These are phyloP conservation scores for Pichia heedii DNA, from an alignment of 805 yeast genomes.

Conservation along the genomic window DNA sequence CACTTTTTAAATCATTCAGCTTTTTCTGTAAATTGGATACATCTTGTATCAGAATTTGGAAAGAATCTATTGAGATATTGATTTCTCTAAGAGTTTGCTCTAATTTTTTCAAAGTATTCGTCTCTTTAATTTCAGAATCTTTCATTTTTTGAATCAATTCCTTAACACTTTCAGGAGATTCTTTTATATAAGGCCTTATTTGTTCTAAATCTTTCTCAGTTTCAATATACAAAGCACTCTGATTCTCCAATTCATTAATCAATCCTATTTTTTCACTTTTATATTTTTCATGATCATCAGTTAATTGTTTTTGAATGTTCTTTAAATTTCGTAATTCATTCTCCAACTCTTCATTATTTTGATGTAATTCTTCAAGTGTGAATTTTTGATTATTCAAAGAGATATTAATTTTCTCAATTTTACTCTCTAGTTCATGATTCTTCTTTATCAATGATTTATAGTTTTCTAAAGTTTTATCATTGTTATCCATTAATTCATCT, in stretches of 20 bases:
- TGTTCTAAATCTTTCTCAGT: conserved; percentile 50
- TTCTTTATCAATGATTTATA: conserved; percentile 35
- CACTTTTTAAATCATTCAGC: conserved; percentile 42
- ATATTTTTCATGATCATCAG: conserved; percentile 54
- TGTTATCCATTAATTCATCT: conserved; percentile 48
- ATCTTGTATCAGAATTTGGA: conserved; percentile 43
- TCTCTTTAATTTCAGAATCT: conserved; percentile 33
- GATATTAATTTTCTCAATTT: conserved; percentile 13
- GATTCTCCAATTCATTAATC: conserved; percentile 51
- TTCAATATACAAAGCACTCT: conserved; percentile 47
- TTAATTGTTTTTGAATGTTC: conserved; percentile 50
- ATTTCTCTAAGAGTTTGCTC: conserved; percentile 44
- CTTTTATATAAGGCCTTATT: conserved; percentile 49
- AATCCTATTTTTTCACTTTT: conserved; percentile 52
- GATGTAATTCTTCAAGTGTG: conserved; percentile 34
- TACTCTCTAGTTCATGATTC: conserved; percentile 30
- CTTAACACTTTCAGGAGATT: conserved; percentile 47
- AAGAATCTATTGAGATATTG: conserved; percentile 47
- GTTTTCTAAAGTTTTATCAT: conserved; percentile 41
- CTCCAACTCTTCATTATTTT: conserved; percentile 50
- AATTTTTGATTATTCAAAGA: conserved; percentile 19
- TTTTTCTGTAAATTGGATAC: conserved; percentile 33
- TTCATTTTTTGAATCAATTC: conserved; percentile 46
- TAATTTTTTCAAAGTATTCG: conserved; percentile 29
- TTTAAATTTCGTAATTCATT: conserved; percentile 52